phyloP scores from a whole-genome alignment of 208 protist genomes.

The Polymyxa betae region DNA sequence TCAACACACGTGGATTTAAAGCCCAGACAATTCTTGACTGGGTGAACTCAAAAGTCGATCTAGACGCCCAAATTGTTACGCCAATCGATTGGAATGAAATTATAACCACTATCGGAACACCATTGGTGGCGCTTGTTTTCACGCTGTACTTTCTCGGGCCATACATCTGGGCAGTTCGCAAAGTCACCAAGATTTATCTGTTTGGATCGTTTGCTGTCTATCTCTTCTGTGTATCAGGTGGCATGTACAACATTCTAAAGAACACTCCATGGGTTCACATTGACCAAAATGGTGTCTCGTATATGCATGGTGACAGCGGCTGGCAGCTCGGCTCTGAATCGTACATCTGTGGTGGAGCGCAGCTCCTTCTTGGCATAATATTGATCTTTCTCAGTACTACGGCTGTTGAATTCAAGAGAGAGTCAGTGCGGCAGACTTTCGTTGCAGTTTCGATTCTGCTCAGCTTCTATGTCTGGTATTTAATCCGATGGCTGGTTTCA shows the following conservation, averaged over 20 bases:
- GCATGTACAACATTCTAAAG: slow-evolving; percentile 15
- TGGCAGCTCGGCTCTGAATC: neutral
- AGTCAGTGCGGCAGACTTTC: neutral
- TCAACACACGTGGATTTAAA: neutral
- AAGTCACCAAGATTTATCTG: neutral
- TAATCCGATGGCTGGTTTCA: neutral
- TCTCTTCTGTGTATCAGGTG: neutral
- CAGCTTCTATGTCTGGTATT: neutral
- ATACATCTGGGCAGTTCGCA: neutral
- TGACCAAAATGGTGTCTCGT: neutral
- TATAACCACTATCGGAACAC: neutral
- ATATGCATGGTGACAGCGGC: neutral
- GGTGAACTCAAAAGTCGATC: neutral
- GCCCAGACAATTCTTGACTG: neutral
- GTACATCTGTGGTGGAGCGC: neutral
- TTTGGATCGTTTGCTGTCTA: neutral
- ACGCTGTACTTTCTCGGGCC: neutral
- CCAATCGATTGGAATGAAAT: neutral
- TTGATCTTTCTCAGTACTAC: neutral
- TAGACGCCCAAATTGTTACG: neutral
- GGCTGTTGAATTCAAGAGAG: neutral
- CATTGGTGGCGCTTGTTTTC: neutral
- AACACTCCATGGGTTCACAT: neutral
- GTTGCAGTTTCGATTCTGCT: neutral
- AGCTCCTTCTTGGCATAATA: neutral